Evolutionary conservation across 768 basidiomycete genomes (phyloP).

Genomic region (Termitomyces sp.): DNA sequence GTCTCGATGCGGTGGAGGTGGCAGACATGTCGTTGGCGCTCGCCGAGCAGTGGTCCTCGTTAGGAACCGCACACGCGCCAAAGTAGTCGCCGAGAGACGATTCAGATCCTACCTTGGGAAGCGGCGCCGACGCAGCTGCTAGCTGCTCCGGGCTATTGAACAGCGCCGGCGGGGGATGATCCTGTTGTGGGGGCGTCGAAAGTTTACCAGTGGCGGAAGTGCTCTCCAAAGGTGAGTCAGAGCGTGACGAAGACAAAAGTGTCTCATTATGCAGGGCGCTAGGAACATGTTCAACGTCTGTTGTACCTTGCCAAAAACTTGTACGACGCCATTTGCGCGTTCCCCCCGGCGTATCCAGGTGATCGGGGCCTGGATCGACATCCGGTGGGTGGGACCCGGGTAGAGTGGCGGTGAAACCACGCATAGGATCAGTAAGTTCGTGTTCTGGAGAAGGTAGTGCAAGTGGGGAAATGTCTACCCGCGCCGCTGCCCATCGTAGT

Average conservation of each 20-base stretch:
- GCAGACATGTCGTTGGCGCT: neutral
- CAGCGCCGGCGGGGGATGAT: neutral
- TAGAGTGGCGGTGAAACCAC: constrained; percentile 63
- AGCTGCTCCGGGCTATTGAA: neutral
- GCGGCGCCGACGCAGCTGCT: constrained; percentile 12
- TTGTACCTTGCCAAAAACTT: constrained; percentile 79
- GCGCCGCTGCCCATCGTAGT: constrained; percentile 82
- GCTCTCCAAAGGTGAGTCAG: constrained; percentile 1
- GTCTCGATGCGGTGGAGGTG: neutral
- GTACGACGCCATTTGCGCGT: constrained; percentile 56
- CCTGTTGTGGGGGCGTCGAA: constrained; percentile 6
- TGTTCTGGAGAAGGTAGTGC: constrained; percentile 89
- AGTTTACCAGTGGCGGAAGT: neutral
- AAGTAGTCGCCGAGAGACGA: constrained; percentile 17
- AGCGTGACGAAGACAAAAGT: constrained; percentile 5
- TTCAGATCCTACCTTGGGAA: neutral
- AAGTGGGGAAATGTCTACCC: constrained; percentile 82
- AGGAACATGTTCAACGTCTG: constrained; percentile 49
- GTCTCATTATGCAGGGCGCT: constrained; percentile 11
- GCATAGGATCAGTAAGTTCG: constrained; percentile 90
- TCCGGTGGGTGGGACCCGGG: constrained; percentile 55
- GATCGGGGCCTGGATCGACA: constrained; percentile 22
- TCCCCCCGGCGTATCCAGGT: constrained; percentile 44
- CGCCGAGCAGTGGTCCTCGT: neutral
- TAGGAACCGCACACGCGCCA: neutral